These are phyloP conservation scores for Penicillium desertorum DNA, from an alignment of 495 filamentous ascomycete species.

Conservation along the genomic window DNA sequence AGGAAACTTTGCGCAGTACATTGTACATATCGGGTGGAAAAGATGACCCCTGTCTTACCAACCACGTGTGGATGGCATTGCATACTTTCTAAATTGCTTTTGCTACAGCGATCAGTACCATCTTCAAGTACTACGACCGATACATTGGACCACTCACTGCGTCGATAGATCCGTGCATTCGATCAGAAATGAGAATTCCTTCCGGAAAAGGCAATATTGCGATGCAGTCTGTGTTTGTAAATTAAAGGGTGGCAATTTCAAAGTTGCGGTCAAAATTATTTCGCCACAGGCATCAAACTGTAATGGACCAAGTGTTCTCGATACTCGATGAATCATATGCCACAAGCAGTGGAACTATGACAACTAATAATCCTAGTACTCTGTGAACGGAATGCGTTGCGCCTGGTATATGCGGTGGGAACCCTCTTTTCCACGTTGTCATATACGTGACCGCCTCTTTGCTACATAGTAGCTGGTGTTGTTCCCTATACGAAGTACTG, in stretches of 20 bases:
- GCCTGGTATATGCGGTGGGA: not conserved
- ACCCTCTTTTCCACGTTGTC: not conserved
- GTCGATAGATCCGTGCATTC: not conserved
- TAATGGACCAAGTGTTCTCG: not conserved
- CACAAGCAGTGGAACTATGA: slow-evolving; percentile 5
- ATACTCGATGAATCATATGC: slow-evolving; percentile 11
- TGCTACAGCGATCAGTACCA: not conserved
- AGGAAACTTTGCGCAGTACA: not conserved
- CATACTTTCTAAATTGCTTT: not conserved
- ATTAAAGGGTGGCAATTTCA: slow-evolving; percentile 15
- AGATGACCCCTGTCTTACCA: slow-evolving; percentile 1
- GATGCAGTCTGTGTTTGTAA: not conserved
- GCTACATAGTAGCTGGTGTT: not conserved
- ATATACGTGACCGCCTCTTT: slow-evolving; percentile 9
- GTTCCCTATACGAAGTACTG: not conserved
- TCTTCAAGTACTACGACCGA: not conserved
- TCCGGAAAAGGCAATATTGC: not conserved
- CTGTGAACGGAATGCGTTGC: not conserved
- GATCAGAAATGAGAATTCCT: not conserved
- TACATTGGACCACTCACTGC: not conserved
- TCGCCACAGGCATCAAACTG: slow-evolving; percentile 23
- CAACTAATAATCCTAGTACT: not conserved
- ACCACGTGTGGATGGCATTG: slow-evolving; percentile 6
- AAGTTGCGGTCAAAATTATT: slow-evolving; percentile 27
- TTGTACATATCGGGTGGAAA: not conserved